Evolutionary conservation across 2,329 filamentous ascomycete genomes (phyloP).

Genomic region (Exophiala oligosperma): DNA sequence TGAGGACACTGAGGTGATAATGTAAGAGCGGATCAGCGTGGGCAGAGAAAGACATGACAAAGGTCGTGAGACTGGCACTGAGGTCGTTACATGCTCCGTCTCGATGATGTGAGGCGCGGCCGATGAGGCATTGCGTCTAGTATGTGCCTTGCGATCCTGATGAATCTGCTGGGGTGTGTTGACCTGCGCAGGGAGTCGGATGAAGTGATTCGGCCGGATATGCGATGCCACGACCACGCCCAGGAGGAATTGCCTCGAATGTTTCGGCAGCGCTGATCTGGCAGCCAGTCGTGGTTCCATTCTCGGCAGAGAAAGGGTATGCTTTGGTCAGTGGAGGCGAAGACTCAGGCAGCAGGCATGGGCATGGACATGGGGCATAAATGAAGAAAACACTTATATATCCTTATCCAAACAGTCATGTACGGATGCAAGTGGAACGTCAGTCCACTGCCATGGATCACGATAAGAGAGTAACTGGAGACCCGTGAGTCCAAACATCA

Average conservation of each 20-base stretch:
- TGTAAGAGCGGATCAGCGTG: slow-evolving; percentile 28
- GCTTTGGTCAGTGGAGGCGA: neutral
- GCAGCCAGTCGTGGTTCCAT: slow-evolving; percentile 12
- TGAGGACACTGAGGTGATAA: slow-evolving; percentile 30
- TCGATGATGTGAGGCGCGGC: slow-evolving; percentile 10
- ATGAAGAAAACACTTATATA: neutral
- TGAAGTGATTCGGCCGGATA: neutral
- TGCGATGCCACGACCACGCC: neutral
- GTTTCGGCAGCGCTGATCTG: neutral
- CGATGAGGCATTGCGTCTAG: slow-evolving; percentile 22
- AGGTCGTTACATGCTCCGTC: neutral
- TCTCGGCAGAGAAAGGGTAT: neutral
- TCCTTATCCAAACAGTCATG: neutral
- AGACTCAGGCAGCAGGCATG: neutral
- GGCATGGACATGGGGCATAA: neutral
- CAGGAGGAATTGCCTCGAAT: slow-evolving; percentile 3
- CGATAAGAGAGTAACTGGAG: neutral
- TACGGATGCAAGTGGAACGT: neutral
- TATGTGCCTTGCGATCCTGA: slow-evolving; percentile 23
- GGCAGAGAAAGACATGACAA: slow-evolving; percentile 27
- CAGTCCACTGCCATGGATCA: neutral
- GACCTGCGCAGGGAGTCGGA: neutral
- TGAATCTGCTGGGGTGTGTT: neutral
- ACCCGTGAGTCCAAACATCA: neutral
- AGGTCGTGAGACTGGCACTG: slow-evolving; percentile 14